Percentiles rank a stretch among this genome's conserved stretches.
Conservation (phyloP, 805 yeast species). For the Myxozyma mucilagina region DNA sequence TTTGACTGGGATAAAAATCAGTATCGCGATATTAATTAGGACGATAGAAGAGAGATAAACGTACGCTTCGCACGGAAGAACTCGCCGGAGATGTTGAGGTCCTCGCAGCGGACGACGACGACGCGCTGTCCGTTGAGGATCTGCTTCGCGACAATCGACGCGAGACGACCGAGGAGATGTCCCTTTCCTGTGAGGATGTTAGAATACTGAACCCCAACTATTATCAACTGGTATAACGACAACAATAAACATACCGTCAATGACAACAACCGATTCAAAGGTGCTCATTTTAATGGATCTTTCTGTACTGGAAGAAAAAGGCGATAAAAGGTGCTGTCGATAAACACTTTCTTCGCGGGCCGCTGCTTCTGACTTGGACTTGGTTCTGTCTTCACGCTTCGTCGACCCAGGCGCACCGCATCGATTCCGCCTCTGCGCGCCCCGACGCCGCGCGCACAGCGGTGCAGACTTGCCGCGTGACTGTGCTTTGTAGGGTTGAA, state of each 20-base stretch:
- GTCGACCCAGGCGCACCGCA: too few relatives aligned
- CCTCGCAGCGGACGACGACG: slow-evolving; percentile 95
- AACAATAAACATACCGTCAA: slow-evolving; percentile 36
- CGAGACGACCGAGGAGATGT: slow-evolving; percentile 99
- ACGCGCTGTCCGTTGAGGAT: slow-evolving; percentile 96
- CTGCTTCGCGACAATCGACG: slow-evolving; percentile 98
- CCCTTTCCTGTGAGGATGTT: slow-evolving; percentile 58
- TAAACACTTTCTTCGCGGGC: neutral
- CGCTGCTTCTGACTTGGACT: too few relatives aligned
- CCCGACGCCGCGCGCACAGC: too few relatives aligned
- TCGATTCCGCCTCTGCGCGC: too few relatives aligned
- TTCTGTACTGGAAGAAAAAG: too few relatives aligned
- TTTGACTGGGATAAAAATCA: slow-evolving; percentile 67
- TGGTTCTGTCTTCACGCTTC: too few relatives aligned
- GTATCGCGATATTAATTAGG: neutral
- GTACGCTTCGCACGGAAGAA: slow-evolving; percentile 94
- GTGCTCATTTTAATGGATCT: slow-evolving; percentile 20
- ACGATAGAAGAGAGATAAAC: too few relatives aligned
- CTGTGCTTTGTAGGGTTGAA: too few relatives aligned
- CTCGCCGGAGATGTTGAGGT: slow-evolving; percentile 98
- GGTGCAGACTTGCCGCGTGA: too few relatives aligned
- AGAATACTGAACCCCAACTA: neutral
- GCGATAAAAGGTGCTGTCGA: too few relatives aligned
- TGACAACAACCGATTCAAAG: slow-evolving; percentile 32
- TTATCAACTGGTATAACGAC: too few relatives aligned